Evolutionary conservation across 2,329 filamentous ascomycete genomes (phyloP), one percentile per base, ranked within the genome.

Genomic region (Alternaria tenuissima): DNA sequence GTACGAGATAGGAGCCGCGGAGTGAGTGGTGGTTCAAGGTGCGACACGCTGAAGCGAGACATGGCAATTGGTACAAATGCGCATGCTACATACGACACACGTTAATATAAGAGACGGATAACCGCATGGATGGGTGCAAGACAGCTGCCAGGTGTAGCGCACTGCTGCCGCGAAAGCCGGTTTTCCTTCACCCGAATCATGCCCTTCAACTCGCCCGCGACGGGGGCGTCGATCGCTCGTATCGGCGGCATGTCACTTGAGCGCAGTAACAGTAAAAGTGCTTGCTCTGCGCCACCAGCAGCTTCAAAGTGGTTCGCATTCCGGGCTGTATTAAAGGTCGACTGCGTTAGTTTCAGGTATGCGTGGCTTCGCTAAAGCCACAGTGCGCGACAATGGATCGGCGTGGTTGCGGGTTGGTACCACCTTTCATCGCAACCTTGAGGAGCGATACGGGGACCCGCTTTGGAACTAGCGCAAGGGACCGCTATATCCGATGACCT

Each of bases 51-150:
- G 20, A 49, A 59, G 34, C 55, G 39, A 54, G 18, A 41, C 44
- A 43, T 30, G 44, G 41, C 39, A 47, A 51, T 59, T 48, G 48
- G 54, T 39, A 28, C 52, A 30, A 42, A 38, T 34, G 9, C 44
- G 26, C 43, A 49, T 48, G 8, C 28, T 20, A 14, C 18, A 7
- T 56, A 52, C 28, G 54, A 46, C 53, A 57, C 18, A 12, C 16
- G 12, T 56, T 51, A 47, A 43, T 56, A 59, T 49, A 57, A 62
- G 46, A 53, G 58, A 39, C 53, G 56, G 63, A 58, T 62, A 66
- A 57, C 42, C 24, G 24, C 61, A 62, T 62, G 63, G 56, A 32
- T 58, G 44, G 9, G 14, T 34, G 47, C 14, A 58, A 48, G 14
- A 26, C 34, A 42, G 41, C 46, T 53, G 30, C 43, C 42, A 49